A percentile compares a stretch with the other conserved stretches of the same genome.
Conservation (phyloP, 805 yeast species). For the Helenozyma rhizophorensis region DNA sequence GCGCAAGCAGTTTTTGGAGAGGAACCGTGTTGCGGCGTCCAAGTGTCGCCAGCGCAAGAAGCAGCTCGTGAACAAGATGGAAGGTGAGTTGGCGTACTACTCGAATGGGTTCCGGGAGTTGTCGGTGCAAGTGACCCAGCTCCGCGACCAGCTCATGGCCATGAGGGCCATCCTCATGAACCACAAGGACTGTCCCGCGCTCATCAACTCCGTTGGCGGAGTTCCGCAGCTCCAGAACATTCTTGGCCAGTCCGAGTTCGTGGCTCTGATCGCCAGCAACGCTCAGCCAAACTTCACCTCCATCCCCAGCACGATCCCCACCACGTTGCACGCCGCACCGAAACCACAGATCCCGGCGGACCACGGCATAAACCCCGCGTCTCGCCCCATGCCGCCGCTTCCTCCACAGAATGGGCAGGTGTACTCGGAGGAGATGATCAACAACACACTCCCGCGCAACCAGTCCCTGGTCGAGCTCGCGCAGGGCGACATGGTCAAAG, state of each 20-base stretch:
- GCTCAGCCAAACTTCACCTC: slow-evolving; percentile 21
- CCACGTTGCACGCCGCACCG: slow-evolving; percentile 23
- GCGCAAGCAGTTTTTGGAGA: slow-evolving; percentile 71
- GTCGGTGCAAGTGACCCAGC: slow-evolving; percentile 50
- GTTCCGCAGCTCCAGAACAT: slow-evolving; percentile 41
- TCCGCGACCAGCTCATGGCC: slow-evolving; percentile 54
- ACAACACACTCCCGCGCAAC: slow-evolving; percentile 4
- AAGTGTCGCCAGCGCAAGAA: slow-evolving; percentile 94
- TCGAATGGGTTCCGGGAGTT: slow-evolving; percentile 66
- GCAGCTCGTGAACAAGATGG: slow-evolving; percentile 79
- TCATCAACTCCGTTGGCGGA: slow-evolving; percentile 44
- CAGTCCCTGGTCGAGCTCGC: slow-evolving; percentile 2
- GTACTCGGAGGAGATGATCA: slow-evolving; percentile 8
- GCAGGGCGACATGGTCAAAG: background rate
- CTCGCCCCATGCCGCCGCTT: slow-evolving; percentile 26
- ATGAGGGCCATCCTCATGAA: slow-evolving; percentile 44
- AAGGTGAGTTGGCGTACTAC: slow-evolving; percentile 68
- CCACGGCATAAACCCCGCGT: too few species aligned
- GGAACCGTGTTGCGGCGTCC: slow-evolving; percentile 92
- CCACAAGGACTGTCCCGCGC: slow-evolving; percentile 47
- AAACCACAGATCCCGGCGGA: background rate
- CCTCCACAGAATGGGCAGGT: slow-evolving; percentile 11
- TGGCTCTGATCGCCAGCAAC: slow-evolving; percentile 23
- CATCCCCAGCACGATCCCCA: slow-evolving; percentile 38
- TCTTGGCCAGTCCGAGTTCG: slow-evolving; percentile 29